Conservation (phyloP, 768 basidiomycete genomes). For the Lactarius deliciosus region DNA sequence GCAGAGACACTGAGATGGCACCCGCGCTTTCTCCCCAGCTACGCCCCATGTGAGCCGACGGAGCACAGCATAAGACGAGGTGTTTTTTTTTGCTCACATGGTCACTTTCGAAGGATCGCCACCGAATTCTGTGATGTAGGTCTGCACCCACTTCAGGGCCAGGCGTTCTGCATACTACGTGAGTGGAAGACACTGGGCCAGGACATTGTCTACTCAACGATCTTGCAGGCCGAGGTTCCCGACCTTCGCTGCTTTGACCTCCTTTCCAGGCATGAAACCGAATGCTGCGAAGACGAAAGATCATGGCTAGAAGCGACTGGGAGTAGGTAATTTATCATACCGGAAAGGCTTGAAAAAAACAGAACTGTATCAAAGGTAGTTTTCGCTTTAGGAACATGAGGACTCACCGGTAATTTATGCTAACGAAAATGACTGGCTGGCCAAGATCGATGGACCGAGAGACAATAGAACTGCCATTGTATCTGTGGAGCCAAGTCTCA, state of each 20-base stretch:
- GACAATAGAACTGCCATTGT: slow-evolving; percentile 32
- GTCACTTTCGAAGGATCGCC: slow-evolving; percentile 64
- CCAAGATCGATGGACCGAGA: slow-evolving; percentile 30
- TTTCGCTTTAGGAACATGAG: background rate
- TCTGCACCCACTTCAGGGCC: slow-evolving; percentile 64
- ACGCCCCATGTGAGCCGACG: slow-evolving; percentile 11
- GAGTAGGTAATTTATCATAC: background rate
- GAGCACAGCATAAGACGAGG: background rate
- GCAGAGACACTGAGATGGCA: slow-evolving; percentile 47
- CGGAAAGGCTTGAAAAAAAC: slow-evolving; percentile 22
- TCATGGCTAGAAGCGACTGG: background rate
- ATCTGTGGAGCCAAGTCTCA: slow-evolving; percentile 14
- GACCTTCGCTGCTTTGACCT: slow-evolving; percentile 51
- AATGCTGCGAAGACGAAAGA: slow-evolving; percentile 36
- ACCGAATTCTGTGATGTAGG: slow-evolving; percentile 62
- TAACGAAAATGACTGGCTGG: slow-evolving; percentile 33
- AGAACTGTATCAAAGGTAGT: background rate
- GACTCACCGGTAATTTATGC: slow-evolving; percentile 34
- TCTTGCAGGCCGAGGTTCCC: slow-evolving; percentile 72
- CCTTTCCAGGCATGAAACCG: slow-evolving; percentile 52
- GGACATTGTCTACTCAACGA: slow-evolving; percentile 41
- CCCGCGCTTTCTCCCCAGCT: slow-evolving; percentile 57
- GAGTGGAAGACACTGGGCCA: background rate
- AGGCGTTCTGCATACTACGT: slow-evolving; percentile 45
- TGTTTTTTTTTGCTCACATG: slow-evolving; percentile 39